Percentiles rank a stretch among this genome's conserved stretches.
These are phyloP conservation scores for Rhodotorula diobovata DNA, from an alignment of 768 basidiomycete species.

Conservation along the genomic window DNA sequence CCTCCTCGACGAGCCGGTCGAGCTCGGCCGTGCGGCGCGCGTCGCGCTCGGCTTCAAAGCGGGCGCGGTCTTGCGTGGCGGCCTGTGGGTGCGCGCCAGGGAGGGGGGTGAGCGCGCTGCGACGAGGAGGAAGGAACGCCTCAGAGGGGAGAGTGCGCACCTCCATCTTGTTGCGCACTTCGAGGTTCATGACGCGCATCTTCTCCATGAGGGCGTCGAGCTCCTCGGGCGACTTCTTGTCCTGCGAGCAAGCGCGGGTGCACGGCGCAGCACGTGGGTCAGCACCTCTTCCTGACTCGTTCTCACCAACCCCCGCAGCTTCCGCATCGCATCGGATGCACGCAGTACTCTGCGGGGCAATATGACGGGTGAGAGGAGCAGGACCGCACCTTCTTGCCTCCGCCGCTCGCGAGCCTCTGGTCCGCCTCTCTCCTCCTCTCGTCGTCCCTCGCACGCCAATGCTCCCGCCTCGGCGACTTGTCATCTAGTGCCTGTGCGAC, in stretches of 20 bases:
- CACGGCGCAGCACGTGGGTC: no score
- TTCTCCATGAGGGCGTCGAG: constrained; percentile 19
- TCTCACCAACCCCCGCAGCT: no score
- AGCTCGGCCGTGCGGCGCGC: background rate
- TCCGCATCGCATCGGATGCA: no score
- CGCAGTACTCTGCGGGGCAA: background rate
- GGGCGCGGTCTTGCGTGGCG: constrained; percentile 9
- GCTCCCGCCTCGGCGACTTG: background rate
- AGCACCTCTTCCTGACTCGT: no score
- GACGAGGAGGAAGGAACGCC: background rate
- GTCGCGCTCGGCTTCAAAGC: background rate
- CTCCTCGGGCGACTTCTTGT: constrained; percentile 21
- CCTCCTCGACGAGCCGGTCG: background rate
- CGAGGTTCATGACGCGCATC: constrained; percentile 24
- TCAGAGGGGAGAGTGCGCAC: background rate
- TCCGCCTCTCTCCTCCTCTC: background rate
- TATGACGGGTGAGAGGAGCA: background rate
- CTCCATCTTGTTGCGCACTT: background rate
- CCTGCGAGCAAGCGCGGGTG: background rate
- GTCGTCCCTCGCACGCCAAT: background rate
- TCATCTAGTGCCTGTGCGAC: no score
- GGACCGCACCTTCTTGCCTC: background rate
- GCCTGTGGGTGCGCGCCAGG: background rate
- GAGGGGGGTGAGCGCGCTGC: background rate
- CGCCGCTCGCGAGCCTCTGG: background rate